A percentile compares a stretch with the other conserved stretches of the same genome.
Conservation (phyloP, 2,329 filamentous ascomycete genomes). For the Seiridium unicorne region DNA sequence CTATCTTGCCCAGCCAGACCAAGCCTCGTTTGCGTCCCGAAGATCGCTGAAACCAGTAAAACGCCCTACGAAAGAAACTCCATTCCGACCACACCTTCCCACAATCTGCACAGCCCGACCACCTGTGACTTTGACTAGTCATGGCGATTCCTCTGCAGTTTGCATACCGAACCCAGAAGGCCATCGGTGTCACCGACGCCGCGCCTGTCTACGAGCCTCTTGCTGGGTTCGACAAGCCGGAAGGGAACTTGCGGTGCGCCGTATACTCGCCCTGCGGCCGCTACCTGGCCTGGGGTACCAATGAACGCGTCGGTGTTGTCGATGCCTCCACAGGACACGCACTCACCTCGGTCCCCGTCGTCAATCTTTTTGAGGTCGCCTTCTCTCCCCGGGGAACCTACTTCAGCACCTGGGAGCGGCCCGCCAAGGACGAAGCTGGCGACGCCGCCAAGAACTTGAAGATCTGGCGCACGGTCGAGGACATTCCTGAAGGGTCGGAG, state of each 20-base stretch:
- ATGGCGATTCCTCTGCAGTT: slow-evolving; percentile 94
- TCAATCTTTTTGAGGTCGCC: slow-evolving; percentile 88
- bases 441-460: slow-evolving; percentile 96
- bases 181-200: slow-evolving; percentile 90
- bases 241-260: slow-evolving; percentile 93
- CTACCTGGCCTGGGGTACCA: slow-evolving; percentile 93
- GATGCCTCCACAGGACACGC: slow-evolving; percentile 75
- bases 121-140: slow-evolving; percentile 85
- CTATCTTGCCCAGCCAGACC: neutral
- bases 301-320: slow-evolving; percentile 80
- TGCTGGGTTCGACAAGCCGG: slow-evolving; percentile 79
- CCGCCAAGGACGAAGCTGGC: slow-evolving; percentile 87
- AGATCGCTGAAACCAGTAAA: neutral
- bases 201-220: slow-evolving; percentile 84
- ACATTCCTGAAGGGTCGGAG: slow-evolving; percentile 57
- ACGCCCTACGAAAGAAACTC: slow-evolving; percentile 4
- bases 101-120: slow-evolving; percentile 1
- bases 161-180: slow-evolving; percentile 96
- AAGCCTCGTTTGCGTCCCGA: neutral
- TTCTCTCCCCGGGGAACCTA: slow-evolving; percentile 93
- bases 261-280: slow-evolving; percentile 93
- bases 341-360: slow-evolving; percentile 71
- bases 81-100: neutral
- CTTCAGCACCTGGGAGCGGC: slow-evolving; percentile 94
- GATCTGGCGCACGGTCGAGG: slow-evolving; percentile 85